Evolutionary conservation across 2,329 filamentous ascomycete species (phyloP).

Genomic region (Aspergillus ibericus): DNA sequence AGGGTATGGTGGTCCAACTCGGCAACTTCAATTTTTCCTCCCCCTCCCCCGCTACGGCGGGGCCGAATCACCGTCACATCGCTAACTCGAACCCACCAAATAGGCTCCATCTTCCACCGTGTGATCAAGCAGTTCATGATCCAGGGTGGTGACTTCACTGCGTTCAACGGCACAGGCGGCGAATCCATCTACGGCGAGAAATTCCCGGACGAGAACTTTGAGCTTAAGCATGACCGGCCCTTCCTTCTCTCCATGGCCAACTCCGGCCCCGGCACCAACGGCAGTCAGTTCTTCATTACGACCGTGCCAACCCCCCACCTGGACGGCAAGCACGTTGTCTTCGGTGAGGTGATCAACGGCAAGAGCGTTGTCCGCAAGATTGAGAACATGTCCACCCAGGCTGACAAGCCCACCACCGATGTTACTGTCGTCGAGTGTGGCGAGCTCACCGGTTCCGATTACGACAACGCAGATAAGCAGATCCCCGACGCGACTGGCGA

Average conservation of each 20-base stretch:
- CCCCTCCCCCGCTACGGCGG: not conserved
- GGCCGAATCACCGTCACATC: not conserved
- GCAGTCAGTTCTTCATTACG: slow-evolving; percentile 97
- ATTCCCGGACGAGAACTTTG: slow-evolving; percentile 96
- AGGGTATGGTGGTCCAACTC: slow-evolving; percentile 50
- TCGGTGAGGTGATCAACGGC: slow-evolving; percentile 88
- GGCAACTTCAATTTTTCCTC: not conserved
- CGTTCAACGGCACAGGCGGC: slow-evolving; percentile 89
- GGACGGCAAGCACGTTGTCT: slow-evolving; percentile 95
- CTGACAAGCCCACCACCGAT: slow-evolving; percentile 75
- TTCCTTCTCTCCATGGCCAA: slow-evolving; percentile 98
- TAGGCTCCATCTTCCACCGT: slow-evolving; percentile 83
- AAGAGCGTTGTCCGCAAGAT: slow-evolving; percentile 89
- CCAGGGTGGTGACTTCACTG: slow-evolving; percentile 95
- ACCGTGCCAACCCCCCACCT: slow-evolving; percentile 93
- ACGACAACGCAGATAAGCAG: slow-evolving; percentile 66
- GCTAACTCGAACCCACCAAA: not conserved
- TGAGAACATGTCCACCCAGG: slow-evolving; percentile 75
- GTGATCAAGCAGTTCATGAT: slow-evolving; percentile 99
- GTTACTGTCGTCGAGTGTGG: slow-evolving; percentile 81
- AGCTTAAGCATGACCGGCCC: slow-evolving; percentile 84
- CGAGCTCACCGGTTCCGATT: slow-evolving; percentile 72
- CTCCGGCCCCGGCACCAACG: slow-evolving; percentile 91
- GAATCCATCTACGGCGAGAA: slow-evolving; percentile 98
- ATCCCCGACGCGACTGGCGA: slow-evolving; percentile 79